Conservation (phyloP, 768 basidiomycete genomes). For the Phaeolepiota aurea region DNA sequence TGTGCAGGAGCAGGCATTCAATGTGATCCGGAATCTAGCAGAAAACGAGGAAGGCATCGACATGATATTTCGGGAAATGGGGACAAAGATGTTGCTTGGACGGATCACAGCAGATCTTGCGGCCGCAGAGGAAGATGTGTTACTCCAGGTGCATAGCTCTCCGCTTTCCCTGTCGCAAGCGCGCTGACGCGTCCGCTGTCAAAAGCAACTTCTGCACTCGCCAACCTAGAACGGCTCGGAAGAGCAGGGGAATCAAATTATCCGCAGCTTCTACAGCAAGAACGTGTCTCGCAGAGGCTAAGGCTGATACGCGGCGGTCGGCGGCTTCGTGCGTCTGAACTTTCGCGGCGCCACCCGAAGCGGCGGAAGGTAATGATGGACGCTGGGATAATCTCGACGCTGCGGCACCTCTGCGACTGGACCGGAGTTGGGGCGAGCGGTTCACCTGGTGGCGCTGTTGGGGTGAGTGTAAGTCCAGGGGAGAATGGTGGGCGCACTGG, state of each 20-base stretch:
- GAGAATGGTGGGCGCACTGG: constrained; percentile 1
- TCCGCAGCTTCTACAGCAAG: constrained; percentile 44
- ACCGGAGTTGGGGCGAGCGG: constrained; percentile 13
- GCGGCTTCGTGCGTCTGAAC: constrained; percentile 52
- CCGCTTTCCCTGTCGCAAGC: not conserved
- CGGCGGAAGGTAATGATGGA: constrained; percentile 24
- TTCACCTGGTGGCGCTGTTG: constrained; percentile 6
- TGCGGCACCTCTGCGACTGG: constrained; percentile 35
- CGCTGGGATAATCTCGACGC: constrained; percentile 30
- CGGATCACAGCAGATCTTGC: constrained; percentile 41
- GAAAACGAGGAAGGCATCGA: constrained; percentile 58
- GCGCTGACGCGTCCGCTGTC: constrained; percentile 4
- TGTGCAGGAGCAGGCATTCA: constrained; percentile 66
- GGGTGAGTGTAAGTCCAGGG: constrained; percentile 19
- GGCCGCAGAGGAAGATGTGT: constrained; percentile 43
- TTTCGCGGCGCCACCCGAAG: constrained; percentile 35
- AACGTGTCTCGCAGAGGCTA: constrained; percentile 50
- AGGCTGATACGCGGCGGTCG: constrained; percentile 49
- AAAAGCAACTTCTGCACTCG: constrained; percentile 50
- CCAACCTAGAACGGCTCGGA: constrained; percentile 60
- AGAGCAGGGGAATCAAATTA: constrained; percentile 41
- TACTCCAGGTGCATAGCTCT: constrained; percentile 35
- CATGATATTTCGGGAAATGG: constrained; percentile 49
- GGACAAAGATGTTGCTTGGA: constrained; percentile 32
- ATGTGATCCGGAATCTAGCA: constrained; percentile 58